Percentiles rank a stretch among this genome's conserved stretches.
Conservation (phyloP, 2,329 filamentous ascomycete genomes). For the Paecilomyces formosus region DNA sequence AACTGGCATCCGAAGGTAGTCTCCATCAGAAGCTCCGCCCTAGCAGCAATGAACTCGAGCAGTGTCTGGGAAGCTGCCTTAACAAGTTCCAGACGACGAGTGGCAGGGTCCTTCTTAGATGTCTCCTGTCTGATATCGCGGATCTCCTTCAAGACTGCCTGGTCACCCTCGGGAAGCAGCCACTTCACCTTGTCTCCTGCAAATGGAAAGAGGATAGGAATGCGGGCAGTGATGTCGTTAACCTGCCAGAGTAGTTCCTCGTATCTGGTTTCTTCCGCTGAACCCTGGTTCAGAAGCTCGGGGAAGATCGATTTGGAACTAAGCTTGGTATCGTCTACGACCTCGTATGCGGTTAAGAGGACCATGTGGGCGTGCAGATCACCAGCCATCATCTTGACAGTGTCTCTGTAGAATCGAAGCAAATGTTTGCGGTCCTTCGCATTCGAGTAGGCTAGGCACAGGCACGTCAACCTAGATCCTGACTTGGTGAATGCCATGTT, state of each 20-base stretch:
- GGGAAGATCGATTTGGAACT: slow-evolving; percentile 78
- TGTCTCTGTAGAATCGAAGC: slow-evolving; percentile 83
- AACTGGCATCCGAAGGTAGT: slow-evolving; percentile 83
- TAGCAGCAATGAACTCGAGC: slow-evolving; percentile 63
- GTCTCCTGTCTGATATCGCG: slow-evolving; percentile 72
- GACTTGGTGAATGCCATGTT: slow-evolving; percentile 94
- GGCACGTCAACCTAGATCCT: slow-evolving; percentile 71
- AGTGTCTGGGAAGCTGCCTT: slow-evolving; percentile 67
- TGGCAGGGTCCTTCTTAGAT: slow-evolving; percentile 82
- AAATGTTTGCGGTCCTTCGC: slow-evolving; percentile 92
- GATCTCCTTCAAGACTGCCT: slow-evolving; percentile 67
- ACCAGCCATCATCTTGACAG: slow-evolving; percentile 73
- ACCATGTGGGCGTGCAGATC: slow-evolving; percentile 73
- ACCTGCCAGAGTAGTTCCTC: slow-evolving; percentile 38
- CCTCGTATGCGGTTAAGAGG: slow-evolving; percentile 78
- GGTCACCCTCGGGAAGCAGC: slow-evolving; percentile 56
- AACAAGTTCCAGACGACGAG: slow-evolving; percentile 68
- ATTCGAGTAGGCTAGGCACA: slow-evolving; percentile 73
- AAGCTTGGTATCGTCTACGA: slow-evolving; percentile 90
- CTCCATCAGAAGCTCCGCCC: slow-evolving; percentile 60
- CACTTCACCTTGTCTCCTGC: slow-evolving; percentile 55
- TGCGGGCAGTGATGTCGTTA: slow-evolving; percentile 44
- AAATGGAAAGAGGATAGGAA: slow-evolving; percentile 73
- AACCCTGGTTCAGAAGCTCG: slow-evolving; percentile 69
- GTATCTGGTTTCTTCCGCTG: slow-evolving; percentile 28